Evolutionary conservation across 495 filamentous ascomycete genomes (phyloP), one percentile per base, ranked within the genome.

Genomic region (Antarctomyces pellizariae): DNA sequence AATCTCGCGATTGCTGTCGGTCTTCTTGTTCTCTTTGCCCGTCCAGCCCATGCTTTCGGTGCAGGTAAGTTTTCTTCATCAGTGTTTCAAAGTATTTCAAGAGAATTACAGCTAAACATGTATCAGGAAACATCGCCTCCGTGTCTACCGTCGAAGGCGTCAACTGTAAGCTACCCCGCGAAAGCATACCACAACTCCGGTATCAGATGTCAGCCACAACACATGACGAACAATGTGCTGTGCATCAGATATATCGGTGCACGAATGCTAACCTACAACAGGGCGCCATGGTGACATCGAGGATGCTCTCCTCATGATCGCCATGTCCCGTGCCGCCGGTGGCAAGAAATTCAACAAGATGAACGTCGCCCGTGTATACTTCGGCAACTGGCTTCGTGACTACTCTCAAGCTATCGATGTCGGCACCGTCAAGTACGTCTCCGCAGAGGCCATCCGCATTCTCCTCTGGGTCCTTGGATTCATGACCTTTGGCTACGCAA

Each of bases 231-330:
- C n/a, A n/a, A n/a, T n/a, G n/a, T n/a, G n/a, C n/a, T n/a, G n/a
- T n/a, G n/a, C n/a, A n/a, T n/a, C n/a, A n/a, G n/a, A n/a, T n/a
- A n/a, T n/a, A n/a, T n/a, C n/a, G n/a, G n/a, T n/a, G n/a, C n/a
- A n/a, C n/a, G n/a, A n/a, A 23, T 32, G 20, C 34, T 38, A 13
- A 33, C 17, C 6, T 21, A 15, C 13, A 8, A 17, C 29, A 64
- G 57, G 77, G 76, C 78, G 82, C 24, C 82, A 92, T 68, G 82
- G 82, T 32, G 84, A 95, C 48, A 86, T 92, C 42, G 82, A 91
- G 60, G 82, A 92, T 57, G 65, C 72, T 16, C 61, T 91, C 11
- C 64, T 90, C 31, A 63, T 54, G 24, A 50, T 91, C 15, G 43
- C 71, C 29, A 71, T 86, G 59, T 69, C 78, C n/a, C 59, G 62